Base-by-base conservation (phyloP, 352 stramenopile genomes). In the Pythium insidiosum region DNA sequence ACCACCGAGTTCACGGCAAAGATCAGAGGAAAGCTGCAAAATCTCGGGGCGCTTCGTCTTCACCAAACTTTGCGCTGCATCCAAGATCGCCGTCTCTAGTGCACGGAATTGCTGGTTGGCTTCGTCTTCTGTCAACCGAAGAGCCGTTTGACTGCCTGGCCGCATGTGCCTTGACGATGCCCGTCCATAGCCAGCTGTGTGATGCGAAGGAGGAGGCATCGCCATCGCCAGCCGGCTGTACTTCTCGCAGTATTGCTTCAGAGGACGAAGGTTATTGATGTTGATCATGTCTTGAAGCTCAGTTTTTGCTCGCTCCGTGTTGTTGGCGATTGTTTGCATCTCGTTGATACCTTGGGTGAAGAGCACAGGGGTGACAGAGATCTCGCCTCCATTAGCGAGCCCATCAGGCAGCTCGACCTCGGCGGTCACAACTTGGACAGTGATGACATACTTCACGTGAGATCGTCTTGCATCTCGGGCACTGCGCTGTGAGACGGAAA, bases 271-370 rank as follows among this genome's bases (percentile, higher is more conserved):
- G 64, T 84, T 92, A 60, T 83, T 81, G 53, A 91, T 82, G 58
- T 94, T 94, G 56, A 94, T 92, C 53, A 87, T 85, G 36, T 94
- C 79, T 49, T 94, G 82, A 20, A 94, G 61, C 58, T 92, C 80
- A 5, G 82, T 94, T 63, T 94, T 92, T 20, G 75, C 74, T 23
- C 79, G 75, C 30, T 92, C 80, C 5, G 83, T 94, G 51, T 93
- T 85, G 61, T 97, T 97, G 2, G 86, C 86, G 36, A 97, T 87
- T 12, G 88, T 96, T 66, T 97, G 88, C 82, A 94, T 96, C 60
- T 97, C 90, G 56, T 97, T 97, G 57, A 97, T 96, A 25, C 90
- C 89, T 43, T 97, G 82, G 5, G 82, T 92, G 47, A 94, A 90
- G n/a, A 94, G 46, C 18, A 91, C 43, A 1, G 81, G 78, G n/a